Conservation (phyloP, 2,329 filamentous ascomycete genomes). For the Simplicillium aogashimaense region DNA sequence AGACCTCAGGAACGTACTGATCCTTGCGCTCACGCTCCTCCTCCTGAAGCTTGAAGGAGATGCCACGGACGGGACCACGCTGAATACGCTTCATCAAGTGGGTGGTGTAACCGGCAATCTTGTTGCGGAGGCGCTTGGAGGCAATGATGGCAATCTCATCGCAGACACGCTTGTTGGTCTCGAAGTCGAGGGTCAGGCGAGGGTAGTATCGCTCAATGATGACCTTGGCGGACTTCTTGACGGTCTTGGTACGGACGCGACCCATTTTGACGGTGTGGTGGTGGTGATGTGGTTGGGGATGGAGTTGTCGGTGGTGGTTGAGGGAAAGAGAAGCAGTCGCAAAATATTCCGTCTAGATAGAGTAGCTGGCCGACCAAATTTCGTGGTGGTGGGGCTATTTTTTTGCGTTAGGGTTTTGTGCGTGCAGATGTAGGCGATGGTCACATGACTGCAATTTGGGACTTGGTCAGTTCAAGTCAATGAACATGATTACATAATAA, state of each 20-base stretch:
- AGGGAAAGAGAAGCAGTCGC: conserved; percentile 15
- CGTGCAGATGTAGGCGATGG: conserved; percentile 7
- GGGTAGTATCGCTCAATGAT: conserved; percentile 99
- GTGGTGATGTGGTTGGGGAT: conserved; percentile 21
- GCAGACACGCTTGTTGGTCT: conserved; percentile 99
- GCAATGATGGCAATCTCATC: conserved; percentile 99
- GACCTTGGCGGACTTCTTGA: conserved; percentile 87
- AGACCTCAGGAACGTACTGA: conserved; percentile 99
- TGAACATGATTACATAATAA: too few species aligned
- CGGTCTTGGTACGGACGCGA: conserved; percentile 62
- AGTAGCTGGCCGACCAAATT: conserved; percentile 11
- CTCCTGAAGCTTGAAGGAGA: conserved; percentile 99
- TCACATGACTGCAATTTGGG: conserved; percentile 15
- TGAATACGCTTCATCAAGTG: conserved; percentile 99
- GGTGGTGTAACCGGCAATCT: conserved; percentile 98
- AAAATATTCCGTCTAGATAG: conserved; percentile 9
- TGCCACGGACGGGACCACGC: conserved; percentile 97
- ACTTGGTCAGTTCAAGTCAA: too few species aligned
- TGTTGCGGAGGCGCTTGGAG: conserved; percentile 98
- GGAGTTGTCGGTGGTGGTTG: conserved; percentile 15
- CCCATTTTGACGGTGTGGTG: conserved; percentile 52
- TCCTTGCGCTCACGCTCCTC: conserved; percentile 99
- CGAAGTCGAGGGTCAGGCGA: conserved; percentile 97
- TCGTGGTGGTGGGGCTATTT: conserved; percentile 12
- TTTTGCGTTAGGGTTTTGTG: neutral